Evolutionary conservation across 2,329 filamentous ascomycete genomes (phyloP), one percentile per base, ranked within the genome.

Genomic region (Calonectria leucothoes): DNA sequence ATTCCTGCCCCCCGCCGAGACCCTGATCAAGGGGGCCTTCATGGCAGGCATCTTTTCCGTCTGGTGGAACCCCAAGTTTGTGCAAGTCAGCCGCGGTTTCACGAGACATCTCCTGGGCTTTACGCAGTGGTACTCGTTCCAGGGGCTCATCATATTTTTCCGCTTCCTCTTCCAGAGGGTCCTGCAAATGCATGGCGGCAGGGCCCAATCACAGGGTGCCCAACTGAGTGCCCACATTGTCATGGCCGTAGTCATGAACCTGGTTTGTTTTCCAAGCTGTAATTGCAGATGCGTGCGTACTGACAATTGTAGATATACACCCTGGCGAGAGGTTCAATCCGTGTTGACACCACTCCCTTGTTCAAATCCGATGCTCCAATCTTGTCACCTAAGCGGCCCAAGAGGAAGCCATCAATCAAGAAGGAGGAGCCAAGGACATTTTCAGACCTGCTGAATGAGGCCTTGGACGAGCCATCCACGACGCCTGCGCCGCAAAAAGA

Each of bases 61-160:
- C 15, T 93, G 91, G 89, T 94, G 93, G 93, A 94, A 94, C 74
- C 92, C 92, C 0, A 89, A 89, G 72, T 90, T 94, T 76, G 88
- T 90, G 39, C 87, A 92, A 77, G 89, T 89, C 4, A 86, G 87
- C 39, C 87, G 89, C n/a, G 92, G 91, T 69, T 93, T 89, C 81
- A 90, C 87, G 33, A 88, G 85, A 74, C 91, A 90, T 70, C 86
- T 94, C 37, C 81, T 88, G 4, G 92, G 93, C 0, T 88, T 94
- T 15, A 85, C 87, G 4, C 88, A 91, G 66, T 94, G 94, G 88
- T 94, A 94, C 80, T 87, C 87, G 1, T 89, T 93, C 74, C 94
- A 95, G 79, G 81, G 88, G 2, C 81, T 93, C 37, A 87, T 92
- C 27, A 80, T 94, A 14, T 80, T 88, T 7, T 83, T 92, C 14